Evolutionary conservation across 495 filamentous ascomycete genomes (phyloP).

Genomic region (Hypoxylon subgilvum): DNA sequence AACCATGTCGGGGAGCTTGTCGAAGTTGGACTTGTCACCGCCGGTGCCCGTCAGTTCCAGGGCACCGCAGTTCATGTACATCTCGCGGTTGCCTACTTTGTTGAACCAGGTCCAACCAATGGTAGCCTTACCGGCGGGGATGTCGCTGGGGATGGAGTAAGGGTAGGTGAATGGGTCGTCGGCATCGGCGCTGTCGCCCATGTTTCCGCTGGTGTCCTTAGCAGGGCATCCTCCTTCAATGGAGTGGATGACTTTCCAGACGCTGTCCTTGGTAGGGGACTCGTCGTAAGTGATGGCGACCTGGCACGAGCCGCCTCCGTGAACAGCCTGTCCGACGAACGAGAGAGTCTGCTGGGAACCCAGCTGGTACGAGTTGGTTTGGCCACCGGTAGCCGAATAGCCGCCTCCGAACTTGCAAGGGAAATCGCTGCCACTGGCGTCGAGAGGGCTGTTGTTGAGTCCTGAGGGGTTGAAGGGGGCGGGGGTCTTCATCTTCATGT

Average conservation of each 20-base stretch:
- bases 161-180: conserved; percentile 52
- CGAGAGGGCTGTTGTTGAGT: conserved; percentile 61
- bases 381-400: conserved; percentile 47
- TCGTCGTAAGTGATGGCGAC: conserved; percentile 81
- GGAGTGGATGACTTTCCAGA: conserved; percentile 82
- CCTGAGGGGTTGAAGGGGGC: conserved; percentile 65
- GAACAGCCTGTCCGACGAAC: conserved; percentile 70
- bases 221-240: conserved; percentile 81
- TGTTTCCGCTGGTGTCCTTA: conserved; percentile 49
- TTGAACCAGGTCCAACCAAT: conserved; percentile 94
- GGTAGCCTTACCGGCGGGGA: conserved; percentile 68
- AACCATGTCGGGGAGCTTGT: conserved; percentile 77
- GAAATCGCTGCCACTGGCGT: conserved; percentile 67
- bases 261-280: conserved; percentile 60
- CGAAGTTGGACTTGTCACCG: conserved; percentile 55
- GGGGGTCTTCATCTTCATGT: conserved; percentile 76
- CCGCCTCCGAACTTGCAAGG: conserved; percentile 72
- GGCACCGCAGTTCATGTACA: conserved; percentile 94
- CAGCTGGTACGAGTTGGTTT: conserved; percentile 57
- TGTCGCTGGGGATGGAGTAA: conserved; percentile 64
- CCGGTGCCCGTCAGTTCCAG: conserved; percentile 65
- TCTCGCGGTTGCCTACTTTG: conserved; percentile 84
- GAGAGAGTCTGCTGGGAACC: conserved; percentile 61
- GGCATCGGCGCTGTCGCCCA: conserved; percentile 37
- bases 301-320: conserved; percentile 91